These are phyloP conservation scores for Pseudogymnoascus destructans DNA, from an alignment of 2,329 filamentous ascomycete genomes.

Conservation along the genomic window DNA sequence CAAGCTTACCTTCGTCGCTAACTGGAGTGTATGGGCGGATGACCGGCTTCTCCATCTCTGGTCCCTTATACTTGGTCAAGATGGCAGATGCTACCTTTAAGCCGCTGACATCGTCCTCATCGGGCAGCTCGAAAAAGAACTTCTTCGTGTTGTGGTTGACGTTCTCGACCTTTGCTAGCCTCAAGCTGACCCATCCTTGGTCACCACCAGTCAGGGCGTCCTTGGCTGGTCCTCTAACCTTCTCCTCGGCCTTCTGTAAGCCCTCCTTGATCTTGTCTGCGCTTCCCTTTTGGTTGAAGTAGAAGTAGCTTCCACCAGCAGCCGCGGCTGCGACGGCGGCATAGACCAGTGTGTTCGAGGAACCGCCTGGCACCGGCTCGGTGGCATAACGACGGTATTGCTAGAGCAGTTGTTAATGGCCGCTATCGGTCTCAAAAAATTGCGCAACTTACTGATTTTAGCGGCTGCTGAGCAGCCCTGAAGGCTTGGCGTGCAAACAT, in stretches of 20 bases:
- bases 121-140: slow-evolving; percentile 75
- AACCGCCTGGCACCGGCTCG: slow-evolving; percentile 33
- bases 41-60: slow-evolving; percentile 70
- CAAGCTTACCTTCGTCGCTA: slow-evolving; percentile 63
- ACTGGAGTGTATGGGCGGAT: slow-evolving; percentile 88
- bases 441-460: slow-evolving; percentile 44
- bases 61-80: slow-evolving; percentile 81
- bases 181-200: slow-evolving; percentile 75
- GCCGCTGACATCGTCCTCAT: slow-evolving; percentile 73
- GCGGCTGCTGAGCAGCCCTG: slow-evolving; percentile 45
- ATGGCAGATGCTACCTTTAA: slow-evolving; percentile 73
- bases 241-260: slow-evolving; percentile 44
- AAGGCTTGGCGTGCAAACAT: slow-evolving; percentile 58
- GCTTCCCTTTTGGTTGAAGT: slow-evolving; percentile 35
- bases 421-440: slow-evolving; percentile 7
- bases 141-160: slow-evolving; percentile 94
- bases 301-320: slow-evolving; percentile 46
- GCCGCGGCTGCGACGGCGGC: slow-evolving; percentile 45
- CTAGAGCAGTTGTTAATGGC: slow-evolving; percentile 28
- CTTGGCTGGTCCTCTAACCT: slow-evolving; percentile 32
- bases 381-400: slow-evolving; percentile 64
- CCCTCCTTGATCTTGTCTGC: slow-evolving; percentile 39
- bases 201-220: slow-evolving; percentile 65
- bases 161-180: slow-evolving; percentile 62
- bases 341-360: slow-evolving; percentile 47